A percentile compares a stretch with the other conserved stretches of the same genome.
Conservation (phyloP, 2,329 filamentous ascomycete species). For the Aspergillus ochraceus region DNA sequence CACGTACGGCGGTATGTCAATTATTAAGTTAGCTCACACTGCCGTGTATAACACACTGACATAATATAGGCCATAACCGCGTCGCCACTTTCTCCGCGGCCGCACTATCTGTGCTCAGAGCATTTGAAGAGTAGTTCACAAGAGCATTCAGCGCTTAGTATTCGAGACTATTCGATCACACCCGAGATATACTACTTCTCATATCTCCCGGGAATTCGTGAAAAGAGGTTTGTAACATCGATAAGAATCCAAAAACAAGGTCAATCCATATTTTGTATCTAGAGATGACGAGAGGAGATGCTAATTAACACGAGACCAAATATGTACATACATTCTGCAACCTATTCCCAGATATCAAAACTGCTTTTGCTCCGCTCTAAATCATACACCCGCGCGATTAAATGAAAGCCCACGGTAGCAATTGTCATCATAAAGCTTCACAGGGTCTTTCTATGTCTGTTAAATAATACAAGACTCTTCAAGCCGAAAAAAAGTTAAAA, state of each 20-base stretch:
- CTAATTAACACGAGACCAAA: constrained; percentile 8
- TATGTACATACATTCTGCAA: constrained; percentile 18
- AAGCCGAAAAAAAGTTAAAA: not conserved
- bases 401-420: constrained; percentile 7
- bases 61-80: constrained; percentile 39
- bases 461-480: constrained; percentile 20
- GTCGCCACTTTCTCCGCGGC: constrained; percentile 41
- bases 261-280: not conserved
- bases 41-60: not conserved
- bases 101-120: constrained; percentile 37
- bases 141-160: not conserved
- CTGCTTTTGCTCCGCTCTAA: constrained; percentile 8
- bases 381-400: constrained; percentile 1
- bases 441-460: constrained; percentile 21
- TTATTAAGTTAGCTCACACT: not conserved
- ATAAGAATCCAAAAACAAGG: not conserved
- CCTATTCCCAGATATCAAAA: constrained; percentile 2
- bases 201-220: not conserved
- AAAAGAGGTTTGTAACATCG: not conserved
- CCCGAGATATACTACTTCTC: not conserved
- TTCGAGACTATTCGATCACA: not conserved
- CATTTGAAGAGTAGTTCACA: constrained; percentile 33
- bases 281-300: constrained; percentile 18
- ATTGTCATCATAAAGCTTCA: constrained; percentile 16
- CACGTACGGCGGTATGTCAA: constrained; percentile 42